Base-by-base conservation (phyloP, 2,329 filamentous ascomycete species). In the Phoma herbarum region DNA sequence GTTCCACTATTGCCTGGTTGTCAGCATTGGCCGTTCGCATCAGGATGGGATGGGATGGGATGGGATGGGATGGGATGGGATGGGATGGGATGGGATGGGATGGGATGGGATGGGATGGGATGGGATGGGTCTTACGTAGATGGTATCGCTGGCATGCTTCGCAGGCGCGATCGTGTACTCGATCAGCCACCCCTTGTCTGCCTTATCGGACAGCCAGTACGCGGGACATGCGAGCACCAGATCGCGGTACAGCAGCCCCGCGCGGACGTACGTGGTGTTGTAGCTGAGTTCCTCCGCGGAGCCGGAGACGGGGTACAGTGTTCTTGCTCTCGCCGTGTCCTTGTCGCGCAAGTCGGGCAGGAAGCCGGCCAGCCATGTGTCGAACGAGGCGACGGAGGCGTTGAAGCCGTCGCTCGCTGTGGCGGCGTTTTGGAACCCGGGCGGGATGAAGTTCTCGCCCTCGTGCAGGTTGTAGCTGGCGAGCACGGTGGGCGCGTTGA, bases 391-490 rank as follows among this genome's bases (percentile, higher is more conserved):
- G 1, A 54, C 50, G 1, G 81, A 85, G 1, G 79, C 79, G 62
- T 86, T 86, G 68, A 84, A 87, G 0, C 79, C 78, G 16, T 73
- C 74, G 3, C 70, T 71, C 2, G 74, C 71, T 0, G 66, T 66
- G 62, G 14, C 52, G 0, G 62, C 59, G 46, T 73, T 76, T 18
- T 75, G 68, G 1, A 88, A 75, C 0, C 81, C 83, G 0, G 81
- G 69, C 0, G 85, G 85, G 22, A 87, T 77, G 64, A 89, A 89
- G 61, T 85, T 86, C 69, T 88, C 82, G 22, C 87, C 86, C 72
- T 89, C 86, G 66, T 87, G 83, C 0, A 83, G 80, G 68, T 89
- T 89, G 70, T 88, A 88, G 78, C 83, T 84, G n/a, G 80, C 79
- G 61, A 83, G 84, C 0, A 81, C 79, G 9, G 75, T 69, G 2